A percentile compares a stretch with the other conserved stretches of the same genome.
phyloP scores from a whole-genome alignment of 805 yeast genomes.

The Starmerella floris region DNA sequence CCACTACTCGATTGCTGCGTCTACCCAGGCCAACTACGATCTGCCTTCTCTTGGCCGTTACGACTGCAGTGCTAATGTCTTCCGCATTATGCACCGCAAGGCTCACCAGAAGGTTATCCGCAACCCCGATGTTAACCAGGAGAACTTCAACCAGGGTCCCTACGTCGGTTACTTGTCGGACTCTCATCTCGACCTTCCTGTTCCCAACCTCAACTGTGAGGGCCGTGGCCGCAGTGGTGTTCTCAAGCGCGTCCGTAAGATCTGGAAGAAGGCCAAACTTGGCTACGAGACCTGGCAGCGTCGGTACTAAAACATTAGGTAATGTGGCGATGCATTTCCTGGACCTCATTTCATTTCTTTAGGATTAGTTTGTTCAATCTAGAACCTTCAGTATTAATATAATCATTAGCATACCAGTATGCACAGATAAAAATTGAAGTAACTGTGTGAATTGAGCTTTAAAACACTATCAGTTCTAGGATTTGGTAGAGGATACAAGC shows the following conservation, averaged over 20 bases:
- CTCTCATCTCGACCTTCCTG: constrained; percentile 17
- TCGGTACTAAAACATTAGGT: constrained; percentile 16
- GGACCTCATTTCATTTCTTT: constrained; percentile 18
- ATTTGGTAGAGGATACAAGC: no score
- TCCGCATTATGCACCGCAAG: constrained; percentile 32
- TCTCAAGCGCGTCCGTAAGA: constrained; percentile 20
- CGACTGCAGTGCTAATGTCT: constrained; percentile 40
- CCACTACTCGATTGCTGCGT: constrained; percentile 40
- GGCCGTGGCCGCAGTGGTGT: constrained; percentile 25
- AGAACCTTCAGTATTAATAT: constrained; percentile 1
- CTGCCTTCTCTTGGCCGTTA: constrained; percentile 39
- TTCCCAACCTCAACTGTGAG: constrained; percentile 26
- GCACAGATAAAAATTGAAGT: no score
- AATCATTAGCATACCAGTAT: neutral
- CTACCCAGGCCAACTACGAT: constrained; percentile 40
- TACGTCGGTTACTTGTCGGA: constrained; percentile 21
- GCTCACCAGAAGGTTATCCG: constrained; percentile 16
- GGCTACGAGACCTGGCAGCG: constrained; percentile 23
- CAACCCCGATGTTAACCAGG: constrained; percentile 14
- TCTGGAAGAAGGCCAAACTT: constrained; percentile 23
- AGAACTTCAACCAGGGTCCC: constrained; percentile 22
- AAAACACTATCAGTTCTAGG: no score
- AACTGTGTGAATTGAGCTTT: no score
- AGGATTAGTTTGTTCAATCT: neutral
- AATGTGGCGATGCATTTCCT: neutral